These are phyloP conservation scores for Podospora sp. DNA, from an alignment of 495 filamentous ascomycete genomes.

Conservation along the genomic window DNA sequence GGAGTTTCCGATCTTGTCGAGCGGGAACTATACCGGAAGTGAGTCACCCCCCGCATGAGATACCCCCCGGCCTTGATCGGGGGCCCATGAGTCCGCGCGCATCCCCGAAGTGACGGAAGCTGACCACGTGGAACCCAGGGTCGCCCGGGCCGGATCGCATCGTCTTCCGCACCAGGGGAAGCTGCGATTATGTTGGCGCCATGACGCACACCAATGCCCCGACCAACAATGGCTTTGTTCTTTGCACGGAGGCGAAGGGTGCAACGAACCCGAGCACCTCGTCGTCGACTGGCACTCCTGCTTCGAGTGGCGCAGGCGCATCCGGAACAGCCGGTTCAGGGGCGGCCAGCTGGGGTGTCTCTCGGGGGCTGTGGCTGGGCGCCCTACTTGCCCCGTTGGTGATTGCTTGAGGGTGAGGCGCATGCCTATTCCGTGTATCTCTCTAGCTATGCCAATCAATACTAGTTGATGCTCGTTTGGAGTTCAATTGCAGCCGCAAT, in stretches of 20 bases:
- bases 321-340: not conserved
- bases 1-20: constrained; percentile 34
- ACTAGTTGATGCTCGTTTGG: not conserved
- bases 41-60: constrained; percentile 1
- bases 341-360: not conserved
- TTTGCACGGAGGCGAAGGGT: constrained; percentile 5
- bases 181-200: constrained; percentile 29
- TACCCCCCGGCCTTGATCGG: not conserved
- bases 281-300: not conserved
- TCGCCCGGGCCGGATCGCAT: constrained; percentile 33
- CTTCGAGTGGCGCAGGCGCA: not conserved
- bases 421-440: not conserved
- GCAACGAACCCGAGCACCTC: not conserved
- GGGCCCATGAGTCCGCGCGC: not conserved
- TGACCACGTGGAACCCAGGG: constrained; percentile 10
- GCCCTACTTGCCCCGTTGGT: not conserved
- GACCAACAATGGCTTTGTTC: constrained; percentile 24
- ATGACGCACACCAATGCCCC: constrained; percentile 36
- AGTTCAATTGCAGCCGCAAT: not conserved
- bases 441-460: not conserved
- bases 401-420: not conserved
- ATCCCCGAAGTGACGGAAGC: not conserved
- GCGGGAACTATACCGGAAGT: constrained; percentile 17
- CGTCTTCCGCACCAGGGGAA: constrained; percentile 23
- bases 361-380: not conserved